Conservation (phyloP, 345 rosid species). For the Pistacia vera region DNA sequence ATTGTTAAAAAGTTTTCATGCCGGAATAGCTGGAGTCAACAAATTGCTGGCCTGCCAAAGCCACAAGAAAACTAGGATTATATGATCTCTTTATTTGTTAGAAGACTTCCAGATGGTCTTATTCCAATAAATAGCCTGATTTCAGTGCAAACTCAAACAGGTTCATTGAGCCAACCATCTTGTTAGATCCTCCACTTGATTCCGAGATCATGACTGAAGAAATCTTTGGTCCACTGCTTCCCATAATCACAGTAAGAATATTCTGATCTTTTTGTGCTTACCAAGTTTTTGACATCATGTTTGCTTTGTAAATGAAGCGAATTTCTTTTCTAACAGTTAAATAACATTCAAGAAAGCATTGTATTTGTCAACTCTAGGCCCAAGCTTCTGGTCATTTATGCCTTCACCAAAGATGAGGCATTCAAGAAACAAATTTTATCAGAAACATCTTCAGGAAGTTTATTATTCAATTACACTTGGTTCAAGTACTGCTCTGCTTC, state of each 20-base stretch:
- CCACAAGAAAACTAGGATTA: no score
- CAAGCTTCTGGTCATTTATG: constrained; percentile 57
- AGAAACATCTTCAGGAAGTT: constrained; percentile 74
- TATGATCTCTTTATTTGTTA: no score
- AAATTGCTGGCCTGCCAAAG: background rate
- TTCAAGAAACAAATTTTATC: constrained; percentile 59
- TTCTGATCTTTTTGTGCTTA: background rate
- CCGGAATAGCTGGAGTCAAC: background rate
- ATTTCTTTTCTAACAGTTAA: constrained; percentile 37
- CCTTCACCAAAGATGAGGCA: constrained; percentile 61
- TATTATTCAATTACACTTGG: constrained; percentile 69
- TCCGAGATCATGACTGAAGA: constrained; percentile 63
- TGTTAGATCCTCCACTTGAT: constrained; percentile 67
- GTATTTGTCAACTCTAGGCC: constrained; percentile 56
- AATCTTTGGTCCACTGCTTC: constrained; percentile 74
- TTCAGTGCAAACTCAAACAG: constrained; percentile 24
- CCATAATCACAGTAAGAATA: constrained; percentile 55
- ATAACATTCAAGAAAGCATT: constrained; percentile 57
- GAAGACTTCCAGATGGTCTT: background rate
- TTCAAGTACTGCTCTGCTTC: constrained; percentile 51
- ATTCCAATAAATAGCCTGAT: background rate
- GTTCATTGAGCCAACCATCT: constrained; percentile 65
- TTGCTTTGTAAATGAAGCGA: background rate
- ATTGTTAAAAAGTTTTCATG: no score
- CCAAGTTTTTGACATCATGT: background rate